Base-by-base conservation (phyloP, 2,329 filamentous ascomycete species). In the Pyrenophora tritici-repentis region DNA sequence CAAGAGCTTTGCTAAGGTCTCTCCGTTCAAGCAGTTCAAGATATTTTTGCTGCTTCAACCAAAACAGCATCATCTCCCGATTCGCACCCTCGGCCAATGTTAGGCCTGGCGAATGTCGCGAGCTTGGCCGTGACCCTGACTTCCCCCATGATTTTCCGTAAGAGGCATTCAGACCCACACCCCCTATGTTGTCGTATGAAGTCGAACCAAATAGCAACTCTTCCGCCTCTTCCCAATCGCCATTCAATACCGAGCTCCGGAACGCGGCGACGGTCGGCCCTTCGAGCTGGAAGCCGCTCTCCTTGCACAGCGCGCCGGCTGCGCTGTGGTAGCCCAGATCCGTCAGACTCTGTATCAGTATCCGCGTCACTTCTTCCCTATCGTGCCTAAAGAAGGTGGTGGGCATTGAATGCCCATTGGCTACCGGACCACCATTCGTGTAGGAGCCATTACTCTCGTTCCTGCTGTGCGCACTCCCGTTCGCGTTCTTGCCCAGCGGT, bases 1-100 rank as follows among this genome's bases (percentile, higher is more conserved):
- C 81, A 50, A 99, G 79, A 6, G 93, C 94, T 43, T 82, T 81
- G 12, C 81, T 81, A 7, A 90, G 83, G 63, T 97, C 86, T 60
- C 86, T 81, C 64, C 81, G 79, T 72, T 97, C 92, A 36, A 99
- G 77, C 7, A 96, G 78, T 76, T 99, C 94, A 24, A 99, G 79
- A 65, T 93, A 99, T 73, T 97, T 97, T 71, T 99, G 94, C 70
- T 96, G 89, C 58, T 93, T 84, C 65, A 99, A 79, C 79, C 86
- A 87, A 72, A 97, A 97, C 39, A 87, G 83, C 88, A 99, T 93
- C 44, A 88, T 81, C 60, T 87, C 85, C 50, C 83, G 82, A 64
- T 96, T 88, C 6, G 90, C 88, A 18, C 85, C 87, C 36, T 89
- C 84, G 13, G 87, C 84, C 45, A 97, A 80, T 13, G 90, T 83